Evolutionary conservation across 352 stramenopile species (phyloP), one percentile per base, ranked within the genome.

Genomic region (Pythium dissotocum): DNA sequence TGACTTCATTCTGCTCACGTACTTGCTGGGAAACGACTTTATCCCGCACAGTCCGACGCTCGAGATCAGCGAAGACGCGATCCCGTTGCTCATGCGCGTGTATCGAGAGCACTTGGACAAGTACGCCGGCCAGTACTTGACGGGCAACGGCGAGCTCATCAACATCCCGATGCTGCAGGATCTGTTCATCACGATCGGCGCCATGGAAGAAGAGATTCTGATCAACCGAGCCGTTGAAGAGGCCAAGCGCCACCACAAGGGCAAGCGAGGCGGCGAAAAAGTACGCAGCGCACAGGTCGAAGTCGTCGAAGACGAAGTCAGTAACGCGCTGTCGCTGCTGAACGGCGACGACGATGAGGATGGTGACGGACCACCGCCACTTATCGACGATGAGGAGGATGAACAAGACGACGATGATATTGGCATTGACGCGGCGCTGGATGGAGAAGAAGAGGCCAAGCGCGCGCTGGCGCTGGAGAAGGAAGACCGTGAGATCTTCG

Each of bases 1-100:
- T 79, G 98, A 99, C 75, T 99, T 99, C 76, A 98, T 99, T 9
- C 92, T 99, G 70, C 87, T 99, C 59, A 99, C 97, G n/a, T 99
- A 99, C 76, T 82, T 99, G 46, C 90, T 99, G 3, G 98, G 98
- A 42, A 99, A 99, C 82, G 98, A 99, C 72, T 99, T 99, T 64
- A 95, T 99, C 61, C 98, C 98, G 16, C 98, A 99, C 73, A 95
- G 98, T 67, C 98, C 97, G 49, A 98, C 96, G 49, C 80, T 99
- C 9, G 97, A 99, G 80, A 99, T 99, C 77, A 93, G 89, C 38
- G 97, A 99, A 77, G 94, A 98, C 28, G 97, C 97, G 0, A 99
- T 99, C 63, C 96, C 98, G 38, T 74, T 98, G 46, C 74, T 99
- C 9, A 75, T 91, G 67, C 75, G 90, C 68, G 64, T 93, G 6